Base-by-base conservation (phyloP, 2,329 filamentous ascomycete genomes). In the Epichloe gansuensis region DNA sequence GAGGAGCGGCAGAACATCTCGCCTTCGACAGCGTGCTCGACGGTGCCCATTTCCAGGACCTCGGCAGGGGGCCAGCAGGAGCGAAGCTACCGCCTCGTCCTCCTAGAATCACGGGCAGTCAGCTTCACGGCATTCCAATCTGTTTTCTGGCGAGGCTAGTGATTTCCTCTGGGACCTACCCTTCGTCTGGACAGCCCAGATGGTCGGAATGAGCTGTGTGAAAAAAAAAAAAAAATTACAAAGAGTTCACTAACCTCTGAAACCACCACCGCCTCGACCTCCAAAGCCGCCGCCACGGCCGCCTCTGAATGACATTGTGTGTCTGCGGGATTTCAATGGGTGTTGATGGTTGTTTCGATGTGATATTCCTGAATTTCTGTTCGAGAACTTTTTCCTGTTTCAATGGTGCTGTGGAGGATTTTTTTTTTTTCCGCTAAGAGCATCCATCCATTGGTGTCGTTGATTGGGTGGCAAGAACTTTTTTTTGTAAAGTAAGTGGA, bases 1-100 rank as follows among this genome's bases (percentile, higher is more conserved):
- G 86, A 85, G 61, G 88, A 94, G 72, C 90, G 85, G 86, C 91
- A 96, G 62, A 98, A 86, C 80, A 98, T 93, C 73, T 98, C 93
- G 69, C 91, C 91, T 73, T 98, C 93, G 74, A 88, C 91, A 54
- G 90, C 84, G 75, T 98, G 93, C 68, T 96, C 73, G 72, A 97
- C 95, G 59, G 81, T 82, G 70, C 93, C 93, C 86, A 98, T 89
- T 75, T 96, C 93, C 34, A 51, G 52, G 23, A 59, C 58, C 43
- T 59, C 52, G 17, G 56, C 58, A 1, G 58, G 58, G 58, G 58
- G 1, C 56, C 56, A 1, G 53, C 46, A 13, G 58, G 56, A 31
- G 56, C 58, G 17, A 46, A 54, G 51, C 48, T 54, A 41, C 58
- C 58, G 31, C 58, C 58, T 58, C 58, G 55, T 47, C 58, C 58